These are phyloP conservation scores for Puccinia novopanici DNA, from an alignment of 1,284 basidiomycete genomes.

Conservation along the genomic window DNA sequence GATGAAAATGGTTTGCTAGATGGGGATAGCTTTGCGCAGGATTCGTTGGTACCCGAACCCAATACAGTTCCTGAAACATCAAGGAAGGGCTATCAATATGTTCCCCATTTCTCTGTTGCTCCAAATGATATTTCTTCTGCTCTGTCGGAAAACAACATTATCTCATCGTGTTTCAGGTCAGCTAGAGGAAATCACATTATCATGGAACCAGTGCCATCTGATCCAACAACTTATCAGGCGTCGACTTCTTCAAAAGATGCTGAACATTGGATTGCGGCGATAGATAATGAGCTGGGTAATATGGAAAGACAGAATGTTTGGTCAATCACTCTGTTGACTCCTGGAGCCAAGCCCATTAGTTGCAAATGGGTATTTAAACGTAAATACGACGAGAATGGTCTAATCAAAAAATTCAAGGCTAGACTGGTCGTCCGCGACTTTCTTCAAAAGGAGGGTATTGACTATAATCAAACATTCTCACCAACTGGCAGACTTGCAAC, in stretches of 20 bases:
- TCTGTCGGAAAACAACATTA: too few species aligned
- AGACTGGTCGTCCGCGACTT: slow-evolving; percentile 16
- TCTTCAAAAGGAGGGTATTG: slow-evolving; percentile 34
- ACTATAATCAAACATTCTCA: slow-evolving; percentile 4
- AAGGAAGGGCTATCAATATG: too few species aligned
- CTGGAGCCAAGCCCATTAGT: neutral
- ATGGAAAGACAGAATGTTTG: slow-evolving; percentile 14
- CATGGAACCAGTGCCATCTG: neutral
- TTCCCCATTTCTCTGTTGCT: too few species aligned
- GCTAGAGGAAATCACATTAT: neutral
- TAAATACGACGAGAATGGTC: slow-evolving; percentile 12
- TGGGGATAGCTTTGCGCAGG: too few species aligned
- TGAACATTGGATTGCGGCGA: neutral
- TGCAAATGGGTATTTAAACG: too few species aligned
- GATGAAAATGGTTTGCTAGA: too few species aligned
- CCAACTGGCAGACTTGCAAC: neutral
- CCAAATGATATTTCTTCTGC: too few species aligned
- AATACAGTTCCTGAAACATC: too few species aligned
- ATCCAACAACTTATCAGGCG: too few species aligned
- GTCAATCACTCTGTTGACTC: neutral
- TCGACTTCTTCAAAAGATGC: neutral
- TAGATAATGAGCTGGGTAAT: neutral
- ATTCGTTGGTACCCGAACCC: too few species aligned
- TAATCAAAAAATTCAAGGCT: slow-evolving; percentile 20
- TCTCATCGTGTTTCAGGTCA: too few species aligned